phyloP scores from a whole-genome alignment of 352 stramenopile species.

The Phytophthora rubi region DNA sequence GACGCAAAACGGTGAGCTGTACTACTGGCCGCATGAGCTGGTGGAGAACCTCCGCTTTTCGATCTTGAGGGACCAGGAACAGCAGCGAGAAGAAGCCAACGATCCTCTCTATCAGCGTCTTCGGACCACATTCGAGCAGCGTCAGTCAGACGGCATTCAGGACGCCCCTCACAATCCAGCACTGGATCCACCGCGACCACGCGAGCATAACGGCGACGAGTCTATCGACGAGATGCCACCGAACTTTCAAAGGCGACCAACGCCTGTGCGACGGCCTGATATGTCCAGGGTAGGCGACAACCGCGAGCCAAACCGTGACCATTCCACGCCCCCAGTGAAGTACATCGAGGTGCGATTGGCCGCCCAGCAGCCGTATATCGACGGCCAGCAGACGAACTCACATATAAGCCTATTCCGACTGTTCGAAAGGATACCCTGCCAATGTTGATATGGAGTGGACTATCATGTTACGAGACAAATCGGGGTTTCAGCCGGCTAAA shows the following conservation, averaged over 20 bases:
- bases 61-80: slow-evolving; percentile 34
- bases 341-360: slow-evolving; percentile 28
- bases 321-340: slow-evolving; percentile 23
- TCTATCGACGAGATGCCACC: slow-evolving; percentile 12
- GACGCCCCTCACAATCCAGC: background rate
- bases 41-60: slow-evolving; percentile 41
- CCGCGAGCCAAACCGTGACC: slow-evolving; percentile 24
- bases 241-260: slow-evolving; percentile 24
- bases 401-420: no score
- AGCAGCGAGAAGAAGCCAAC: slow-evolving; percentile 30
- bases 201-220: slow-evolving; percentile 5
- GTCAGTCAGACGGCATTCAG: background rate
- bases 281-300: slow-evolving; percentile 3
- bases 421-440: no score
- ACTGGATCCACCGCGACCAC: slow-evolving; percentile 5
- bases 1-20: slow-evolving; percentile 41
- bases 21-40: slow-evolving; percentile 51
- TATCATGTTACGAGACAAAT: no score
- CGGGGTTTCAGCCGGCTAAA: no score
- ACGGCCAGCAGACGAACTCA: slow-evolving; percentile 21
- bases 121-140: slow-evolving; percentile 26
- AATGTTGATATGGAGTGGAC: no score
- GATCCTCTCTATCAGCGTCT: slow-evolving; percentile 37
- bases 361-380: slow-evolving; percentile 20
- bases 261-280: slow-evolving; percentile 2